Conservation (phyloP, 768 basidiomycete genomes). For the Amylocystis lapponica region DNA sequence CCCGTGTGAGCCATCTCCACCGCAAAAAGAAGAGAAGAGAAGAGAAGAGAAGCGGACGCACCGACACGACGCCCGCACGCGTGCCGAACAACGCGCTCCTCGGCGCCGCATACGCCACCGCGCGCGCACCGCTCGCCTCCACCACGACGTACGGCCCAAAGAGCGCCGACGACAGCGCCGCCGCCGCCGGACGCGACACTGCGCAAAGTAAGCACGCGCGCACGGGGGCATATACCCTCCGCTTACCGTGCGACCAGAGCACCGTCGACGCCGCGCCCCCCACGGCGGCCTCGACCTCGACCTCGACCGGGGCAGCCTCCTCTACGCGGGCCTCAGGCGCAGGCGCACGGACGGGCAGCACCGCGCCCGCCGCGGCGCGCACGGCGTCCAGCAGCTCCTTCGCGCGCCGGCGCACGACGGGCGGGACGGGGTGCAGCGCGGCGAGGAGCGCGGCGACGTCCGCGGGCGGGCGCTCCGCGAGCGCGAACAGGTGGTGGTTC, state of each 20-base stretch:
- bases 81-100: slow-evolving; percentile 40
- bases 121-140: background rate
- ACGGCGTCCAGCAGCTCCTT: slow-evolving; percentile 66
- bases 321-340: background rate
- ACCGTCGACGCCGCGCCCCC: background rate
- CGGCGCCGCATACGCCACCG: slow-evolving; percentile 19
- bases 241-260: slow-evolving; percentile 3
- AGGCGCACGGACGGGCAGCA: background rate
- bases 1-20: no score
- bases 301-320: background rate
- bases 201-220: background rate
- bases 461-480: slow-evolving; percentile 66
- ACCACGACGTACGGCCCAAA: slow-evolving; percentile 11
- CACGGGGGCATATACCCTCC: background rate
- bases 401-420: slow-evolving; percentile 54
- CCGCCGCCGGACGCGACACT: slow-evolving; percentile 2
- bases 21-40: no score
- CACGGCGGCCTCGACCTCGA: background rate
- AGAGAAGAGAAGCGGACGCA: background rate
- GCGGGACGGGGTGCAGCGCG: slow-evolving; percentile 54
- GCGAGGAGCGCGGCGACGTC: slow-evolving; percentile 58
- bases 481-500: slow-evolving; percentile 67
- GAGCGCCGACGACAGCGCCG: slow-evolving; percentile 12
- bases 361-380: slow-evolving; percentile 33
- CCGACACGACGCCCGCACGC: background rate